A percentile compares a stretch with the other conserved stretches of the same genome.
phyloP scores from a whole-genome alignment of 1,139 yeast species.

The Nakaseomyces glabratus region DNA sequence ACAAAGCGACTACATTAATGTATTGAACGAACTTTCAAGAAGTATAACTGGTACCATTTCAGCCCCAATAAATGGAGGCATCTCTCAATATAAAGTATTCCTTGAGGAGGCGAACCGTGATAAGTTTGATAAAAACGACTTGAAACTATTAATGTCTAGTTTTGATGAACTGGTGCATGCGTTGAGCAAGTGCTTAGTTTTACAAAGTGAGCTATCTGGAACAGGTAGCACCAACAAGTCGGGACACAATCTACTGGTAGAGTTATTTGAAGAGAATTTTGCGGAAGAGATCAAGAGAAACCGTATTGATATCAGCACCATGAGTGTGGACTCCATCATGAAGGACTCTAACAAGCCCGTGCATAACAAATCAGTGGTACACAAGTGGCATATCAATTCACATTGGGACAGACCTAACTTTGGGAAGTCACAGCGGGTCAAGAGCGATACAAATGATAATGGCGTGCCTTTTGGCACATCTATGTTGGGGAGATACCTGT shows the following conservation, averaged over 20 bases:
- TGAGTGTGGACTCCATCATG: slow-evolving; percentile 22
- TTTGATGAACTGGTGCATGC: slow-evolving; percentile 64
- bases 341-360: slow-evolving; percentile 11
- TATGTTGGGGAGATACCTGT: slow-evolving; percentile 4
- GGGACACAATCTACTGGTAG: slow-evolving; percentile 52
- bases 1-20: slow-evolving; percentile 41
- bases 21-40: slow-evolving; percentile 64
- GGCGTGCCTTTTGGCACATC: slow-evolving; percentile 1
- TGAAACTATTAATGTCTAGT: slow-evolving; percentile 46
- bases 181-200: slow-evolving; percentile 54
- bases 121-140: slow-evolving; percentile 38
- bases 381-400: slow-evolving; percentile 3
- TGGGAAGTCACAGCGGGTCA: neutral
- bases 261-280: slow-evolving; percentile 60
- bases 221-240: slow-evolving; percentile 43
- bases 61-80: slow-evolving; percentile 90
- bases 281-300: slow-evolving; percentile 46
- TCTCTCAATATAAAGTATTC: slow-evolving; percentile 71
- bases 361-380: slow-evolving; percentile 4
- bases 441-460: neutral
- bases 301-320: slow-evolving; percentile 9
- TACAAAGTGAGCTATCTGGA: slow-evolving; percentile 64
- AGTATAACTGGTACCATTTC: slow-evolving; percentile 82
- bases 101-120: slow-evolving; percentile 35
- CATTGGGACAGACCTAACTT: slow-evolving; percentile 6